Base-by-base conservation (phyloP, 176 grass and related monocot genomes). In the Metroxylon sagu region DNA sequence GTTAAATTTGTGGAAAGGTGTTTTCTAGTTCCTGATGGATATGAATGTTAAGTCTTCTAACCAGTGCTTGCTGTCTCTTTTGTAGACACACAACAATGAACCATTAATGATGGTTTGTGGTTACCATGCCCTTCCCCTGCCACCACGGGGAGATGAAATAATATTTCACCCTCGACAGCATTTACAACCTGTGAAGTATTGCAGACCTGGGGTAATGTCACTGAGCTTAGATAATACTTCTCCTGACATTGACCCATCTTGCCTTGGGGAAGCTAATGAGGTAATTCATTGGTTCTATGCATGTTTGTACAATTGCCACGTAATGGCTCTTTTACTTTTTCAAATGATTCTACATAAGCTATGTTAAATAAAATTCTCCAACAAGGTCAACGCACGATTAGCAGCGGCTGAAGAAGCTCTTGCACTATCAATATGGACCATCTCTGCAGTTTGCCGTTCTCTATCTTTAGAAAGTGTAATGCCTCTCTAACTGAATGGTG, bases 41-140 rank as follows among this genome's bases (percentile, higher is more conserved):
- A 1, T 53, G n/a, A 19, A 25, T 66, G 29, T 66, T 71, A 77
- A 52, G 18, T 73, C 16, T 72, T 57, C 77, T 26, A 71, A 61
- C 15, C 7, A 67, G 28, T 8, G 30, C 54, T 25, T 29, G 25
- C 49, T 77, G 62, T 75, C 35, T 19, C 4, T 73, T 77, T 65
- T 76, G 57, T 76, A 97, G 93, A 81, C 73, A 48, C 71, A 97
- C 79, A 92, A 97, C 60, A 92, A 97, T 72, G 93, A 92, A 59
- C 76, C 87, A 49, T 73, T 97, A 63, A 87, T 92, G 62, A 97
- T 97, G 73, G 81, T 97, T 76, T 97, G 93, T 85, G 87, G 87
- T 30, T 97, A 97, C 72, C 93, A 92, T 85, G 56, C 70, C 64
- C 81, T 92, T 74, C 62, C 69, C 64, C 60, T 97, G 69, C 93